phyloP scores from a whole-genome alignment of 2,329 filamentous ascomycete genomes.

The Hymenoscyphus fructigenus region DNA sequence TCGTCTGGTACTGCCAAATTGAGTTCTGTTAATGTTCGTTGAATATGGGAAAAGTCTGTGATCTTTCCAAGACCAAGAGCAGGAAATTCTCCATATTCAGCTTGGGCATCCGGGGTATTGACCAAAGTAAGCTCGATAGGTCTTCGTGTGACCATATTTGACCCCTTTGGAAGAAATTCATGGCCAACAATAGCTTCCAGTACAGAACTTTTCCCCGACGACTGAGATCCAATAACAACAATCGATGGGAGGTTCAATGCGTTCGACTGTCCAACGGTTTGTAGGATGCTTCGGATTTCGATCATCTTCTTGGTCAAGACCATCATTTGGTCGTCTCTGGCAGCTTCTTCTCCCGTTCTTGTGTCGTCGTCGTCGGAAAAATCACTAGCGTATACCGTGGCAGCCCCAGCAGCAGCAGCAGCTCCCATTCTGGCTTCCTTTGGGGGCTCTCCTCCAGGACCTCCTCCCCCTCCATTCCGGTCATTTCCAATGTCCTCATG shows the following conservation, averaged over 20 bases:
- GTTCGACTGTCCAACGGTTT: constrained; percentile 88
- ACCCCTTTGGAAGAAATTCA: constrained; percentile 96
- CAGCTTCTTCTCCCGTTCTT: constrained; percentile 61
- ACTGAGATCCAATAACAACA: constrained; percentile 98
- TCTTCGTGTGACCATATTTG: constrained; percentile 95
- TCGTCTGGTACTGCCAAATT: constrained; percentile 88
- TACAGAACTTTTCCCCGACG: constrained; percentile 96
- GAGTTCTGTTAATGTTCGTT: constrained; percentile 89
- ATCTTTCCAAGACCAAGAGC: constrained; percentile 87
- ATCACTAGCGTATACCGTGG: constrained; percentile 76
- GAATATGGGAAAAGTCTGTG: constrained; percentile 87
- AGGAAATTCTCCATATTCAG: constrained; percentile 95
- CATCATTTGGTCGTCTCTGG: constrained; percentile 99
- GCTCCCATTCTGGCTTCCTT: constrained; percentile 60
- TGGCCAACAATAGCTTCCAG: constrained; percentile 96
- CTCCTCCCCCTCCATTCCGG: constrained; percentile 38
- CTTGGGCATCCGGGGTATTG: constrained; percentile 83
- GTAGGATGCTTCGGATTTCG: constrained; percentile 89
- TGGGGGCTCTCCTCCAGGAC: constrained; percentile 47
- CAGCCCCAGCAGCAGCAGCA: constrained; percentile 64
- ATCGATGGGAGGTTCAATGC: constrained; percentile 90
- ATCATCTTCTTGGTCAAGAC: constrained; percentile 99
- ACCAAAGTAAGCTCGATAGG: constrained; percentile 95
- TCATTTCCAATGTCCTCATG: constrained; percentile 58
- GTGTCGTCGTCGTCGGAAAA: constrained; percentile 64